These are phyloP conservation scores for Paramecium sonneborni DNA, from an alignment of 73 alveolate species.

Conservation along the genomic window DNA sequence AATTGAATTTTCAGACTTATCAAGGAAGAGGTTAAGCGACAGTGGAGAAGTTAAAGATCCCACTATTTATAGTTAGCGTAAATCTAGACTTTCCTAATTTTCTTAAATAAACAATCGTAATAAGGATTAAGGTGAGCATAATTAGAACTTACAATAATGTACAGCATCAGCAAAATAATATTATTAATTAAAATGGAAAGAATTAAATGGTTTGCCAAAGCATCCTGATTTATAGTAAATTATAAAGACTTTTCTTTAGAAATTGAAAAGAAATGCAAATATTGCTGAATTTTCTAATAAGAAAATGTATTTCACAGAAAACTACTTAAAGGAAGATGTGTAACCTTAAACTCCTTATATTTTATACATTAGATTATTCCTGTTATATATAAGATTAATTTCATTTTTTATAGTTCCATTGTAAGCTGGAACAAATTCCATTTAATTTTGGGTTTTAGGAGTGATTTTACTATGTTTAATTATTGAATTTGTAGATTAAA, in stretches of 20 bases:
- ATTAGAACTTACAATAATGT: background rate
- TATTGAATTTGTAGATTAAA: background rate
- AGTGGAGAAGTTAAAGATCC: constrained; percentile 36
- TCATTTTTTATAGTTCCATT: background rate
- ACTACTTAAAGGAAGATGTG: background rate
- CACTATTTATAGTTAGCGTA: constrained; percentile 10
- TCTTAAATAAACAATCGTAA: constrained; percentile 2
- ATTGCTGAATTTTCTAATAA: background rate
- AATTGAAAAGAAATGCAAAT: background rate
- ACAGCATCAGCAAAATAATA: background rate
- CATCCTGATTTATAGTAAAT: background rate
- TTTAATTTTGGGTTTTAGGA: background rate
- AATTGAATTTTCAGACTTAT: background rate
- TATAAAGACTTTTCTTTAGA: background rate
- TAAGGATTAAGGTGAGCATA: background rate
- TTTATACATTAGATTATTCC: background rate
- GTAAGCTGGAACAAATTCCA: background rate
- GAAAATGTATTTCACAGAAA: background rate
- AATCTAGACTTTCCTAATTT: constrained; percentile 27
- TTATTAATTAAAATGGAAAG: constrained; percentile 19
- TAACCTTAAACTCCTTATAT: background rate
- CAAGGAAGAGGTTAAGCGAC: constrained; percentile 4
- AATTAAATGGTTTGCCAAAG: background rate
- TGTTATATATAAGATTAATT: background rate
- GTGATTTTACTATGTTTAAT: background rate